A percentile compares a stretch with the other conserved stretches of the same genome.
phyloP scores from a whole-genome alignment of 176 grass and related monocot species.

The Phoenix roebelenii region DNA sequence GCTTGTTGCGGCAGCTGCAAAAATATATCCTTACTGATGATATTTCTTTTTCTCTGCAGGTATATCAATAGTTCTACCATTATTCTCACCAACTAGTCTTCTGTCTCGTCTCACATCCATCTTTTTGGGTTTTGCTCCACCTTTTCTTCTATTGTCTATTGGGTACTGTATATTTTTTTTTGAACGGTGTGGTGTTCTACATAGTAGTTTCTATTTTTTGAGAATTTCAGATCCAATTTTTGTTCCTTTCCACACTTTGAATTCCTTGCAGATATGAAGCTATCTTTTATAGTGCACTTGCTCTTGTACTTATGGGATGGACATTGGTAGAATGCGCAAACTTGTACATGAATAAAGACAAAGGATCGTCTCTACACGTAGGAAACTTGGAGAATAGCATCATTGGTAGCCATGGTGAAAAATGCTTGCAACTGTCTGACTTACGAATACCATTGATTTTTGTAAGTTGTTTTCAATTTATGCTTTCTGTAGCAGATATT shows the following conservation, averaged over 20 bases:
- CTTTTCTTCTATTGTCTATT: slow-evolving; percentile 82
- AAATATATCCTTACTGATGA: too few species aligned
- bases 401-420: slow-evolving; percentile 50
- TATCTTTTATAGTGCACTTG: slow-evolving; percentile 85
- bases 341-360: slow-evolving; percentile 50
- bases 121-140: slow-evolving; percentile 94
- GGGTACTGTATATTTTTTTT: slow-evolving; percentile 56
- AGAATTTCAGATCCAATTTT: neutral
- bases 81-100: slow-evolving; percentile 68
- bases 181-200: slow-evolving; percentile 1
- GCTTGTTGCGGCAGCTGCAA: too few species aligned
- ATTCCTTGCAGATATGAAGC: slow-evolving; percentile 71
- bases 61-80: slow-evolving; percentile 63
- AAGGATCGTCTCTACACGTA: slow-evolving; percentile 18
- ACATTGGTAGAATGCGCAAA: slow-evolving; percentile 70
- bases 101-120: slow-evolving; percentile 93
- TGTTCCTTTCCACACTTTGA: neutral
- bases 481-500: neutral
- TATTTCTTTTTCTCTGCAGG: slow-evolving; percentile 36
- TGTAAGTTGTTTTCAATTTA: slow-evolving; percentile 38
- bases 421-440: slow-evolving; percentile 68
- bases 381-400: slow-evolving; percentile 28
- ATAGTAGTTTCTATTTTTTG: neutral
- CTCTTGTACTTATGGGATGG: slow-evolving; percentile 82
- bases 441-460: slow-evolving; percentile 85